Evolutionary conservation across 1,284 basidiomycete species (phyloP), one percentile per base, ranked within the genome.

Genomic region (Jaminaea rosea): DNA sequence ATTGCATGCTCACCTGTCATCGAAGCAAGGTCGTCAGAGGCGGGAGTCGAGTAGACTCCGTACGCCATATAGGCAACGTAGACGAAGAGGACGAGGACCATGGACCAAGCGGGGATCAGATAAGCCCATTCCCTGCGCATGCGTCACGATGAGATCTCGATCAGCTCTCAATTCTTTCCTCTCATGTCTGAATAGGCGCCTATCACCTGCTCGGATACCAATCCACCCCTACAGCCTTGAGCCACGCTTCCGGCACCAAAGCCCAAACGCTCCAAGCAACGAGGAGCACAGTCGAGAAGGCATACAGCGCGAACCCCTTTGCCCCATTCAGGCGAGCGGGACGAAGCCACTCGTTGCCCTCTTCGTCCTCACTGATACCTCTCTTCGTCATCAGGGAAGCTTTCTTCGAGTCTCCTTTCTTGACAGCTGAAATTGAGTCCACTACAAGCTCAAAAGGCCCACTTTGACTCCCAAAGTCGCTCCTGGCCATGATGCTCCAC

Each of bases 401-500:
- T 17, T 26, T 23, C 23, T 29, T 26, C 23, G 4, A 17, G 26
- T 21, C 32, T 24, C 2, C n/a, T n/a, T n/a, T n/a, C n/a, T n/a
- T n/a, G n/a, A 32, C 32, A 34, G 46, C 23, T 24, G 23, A 32
- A 15, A 28, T 23, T 17, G 23, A 13, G 28, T 47, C 13, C 45
- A 32, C 6, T 29, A 26, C 17, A 21, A 34, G 32, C 46, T 36
- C 39, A 42, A 42, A 42, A 11, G 39, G 39, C 17, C 39, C 39
- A 23, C 19, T 21, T 24, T 42, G 39, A 23, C 19, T 53, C 17
- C 46, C 55, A 46, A 67, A 67, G 50, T 67, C 51, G 58, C 58
- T 61, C 4, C 65, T 31, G 1, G 65, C 65, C 65, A 67, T 67
- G 44, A 67, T 36, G 56, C 65, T 64, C 59, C 60, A 67, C 44